A percentile compares a stretch with the other conserved stretches of the same genome.
Conservation (phyloP, 495 filamentous ascomycete species). For the Viridothelium virens region DNA sequence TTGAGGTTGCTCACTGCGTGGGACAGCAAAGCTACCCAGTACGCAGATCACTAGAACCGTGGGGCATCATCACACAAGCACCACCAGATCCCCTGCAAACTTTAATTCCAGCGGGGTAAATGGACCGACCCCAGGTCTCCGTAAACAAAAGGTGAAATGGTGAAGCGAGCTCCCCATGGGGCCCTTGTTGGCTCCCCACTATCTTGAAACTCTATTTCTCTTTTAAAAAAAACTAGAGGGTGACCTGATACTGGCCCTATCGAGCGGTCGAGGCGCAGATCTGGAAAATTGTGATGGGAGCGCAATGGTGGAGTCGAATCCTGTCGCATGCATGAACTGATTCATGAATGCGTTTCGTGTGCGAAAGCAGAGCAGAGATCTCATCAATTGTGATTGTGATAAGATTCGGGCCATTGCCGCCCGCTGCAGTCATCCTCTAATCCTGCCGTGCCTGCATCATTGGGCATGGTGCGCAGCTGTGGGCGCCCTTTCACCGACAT, state of each 20-base stretch:
- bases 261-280: not conserved
- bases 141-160: not conserved
- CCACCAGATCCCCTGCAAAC: not conserved
- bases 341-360: constrained; percentile 26
- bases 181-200: not conserved
- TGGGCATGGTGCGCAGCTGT: not conserved
- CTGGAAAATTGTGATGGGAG: not conserved
- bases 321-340: constrained; percentile 13
- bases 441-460: not conserved
- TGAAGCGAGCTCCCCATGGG: not conserved
- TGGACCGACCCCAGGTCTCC: not conserved
- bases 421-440: not conserved
- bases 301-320: not conserved
- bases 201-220: not conserved
- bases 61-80: constrained; percentile 1
- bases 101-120: not conserved
- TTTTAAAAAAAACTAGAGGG: not conserved
- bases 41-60: not conserved
- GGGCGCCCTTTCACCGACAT: not conserved
- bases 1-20: too few relatives aligned
- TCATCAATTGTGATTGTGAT: constrained; percentile 31
- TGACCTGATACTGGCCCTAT: too few relatives aligned
- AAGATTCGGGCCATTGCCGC: not conserved
- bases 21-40: too few relatives aligned
- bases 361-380: not conserved